Conservation (phyloP, 2,329 filamentous ascomycete species). For the Aspergillus brasiliensis region DNA sequence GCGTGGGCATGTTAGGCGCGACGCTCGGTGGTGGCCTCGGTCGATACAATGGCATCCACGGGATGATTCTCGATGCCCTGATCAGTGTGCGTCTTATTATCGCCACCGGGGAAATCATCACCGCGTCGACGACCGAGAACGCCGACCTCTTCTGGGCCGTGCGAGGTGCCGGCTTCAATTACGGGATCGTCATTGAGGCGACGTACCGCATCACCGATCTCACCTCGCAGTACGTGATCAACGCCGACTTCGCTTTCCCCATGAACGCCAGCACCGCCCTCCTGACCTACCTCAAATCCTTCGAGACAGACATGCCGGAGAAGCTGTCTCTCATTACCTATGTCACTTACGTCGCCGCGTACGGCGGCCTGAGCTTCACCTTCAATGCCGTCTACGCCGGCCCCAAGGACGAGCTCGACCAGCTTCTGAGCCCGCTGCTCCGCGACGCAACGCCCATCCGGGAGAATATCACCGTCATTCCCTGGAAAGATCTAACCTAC, state of each 20-base stretch:
- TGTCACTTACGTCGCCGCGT: too few species aligned
- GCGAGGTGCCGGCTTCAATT: slow-evolving; percentile 46
- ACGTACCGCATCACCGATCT: slow-evolving; percentile 35
- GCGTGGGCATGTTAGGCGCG: slow-evolving; percentile 15
- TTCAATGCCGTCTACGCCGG: too few species aligned
- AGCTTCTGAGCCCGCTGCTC: too few species aligned
- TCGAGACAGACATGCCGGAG: too few species aligned
- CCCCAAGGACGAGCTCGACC: too few species aligned
- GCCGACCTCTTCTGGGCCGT: slow-evolving; percentile 46
- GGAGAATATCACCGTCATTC: too few species aligned
- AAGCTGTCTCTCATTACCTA: too few species aligned
- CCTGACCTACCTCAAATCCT: not conserved
- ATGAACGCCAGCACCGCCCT: slow-evolving; percentile 5
- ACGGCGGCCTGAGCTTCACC: too few species aligned
- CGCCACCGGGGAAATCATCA: slow-evolving; percentile 41
- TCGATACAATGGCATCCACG: slow-evolving; percentile 13
- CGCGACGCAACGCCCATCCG: too few species aligned
- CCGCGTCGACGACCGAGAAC: slow-evolving; percentile 36
- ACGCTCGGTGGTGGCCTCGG: slow-evolving; percentile 23
- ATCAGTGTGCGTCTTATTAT: slow-evolving; percentile 32
- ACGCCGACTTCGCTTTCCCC: slow-evolving; percentile 21
- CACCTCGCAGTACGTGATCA: slow-evolving; percentile 19
- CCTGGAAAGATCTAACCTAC: too few species aligned
- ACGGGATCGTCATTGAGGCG: slow-evolving; percentile 41
- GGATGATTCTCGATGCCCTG: slow-evolving; percentile 20